These are phyloP conservation scores for Zoysia matrella DNA, from an alignment of 202 grass and related monocot species.

Conservation along the genomic window DNA sequence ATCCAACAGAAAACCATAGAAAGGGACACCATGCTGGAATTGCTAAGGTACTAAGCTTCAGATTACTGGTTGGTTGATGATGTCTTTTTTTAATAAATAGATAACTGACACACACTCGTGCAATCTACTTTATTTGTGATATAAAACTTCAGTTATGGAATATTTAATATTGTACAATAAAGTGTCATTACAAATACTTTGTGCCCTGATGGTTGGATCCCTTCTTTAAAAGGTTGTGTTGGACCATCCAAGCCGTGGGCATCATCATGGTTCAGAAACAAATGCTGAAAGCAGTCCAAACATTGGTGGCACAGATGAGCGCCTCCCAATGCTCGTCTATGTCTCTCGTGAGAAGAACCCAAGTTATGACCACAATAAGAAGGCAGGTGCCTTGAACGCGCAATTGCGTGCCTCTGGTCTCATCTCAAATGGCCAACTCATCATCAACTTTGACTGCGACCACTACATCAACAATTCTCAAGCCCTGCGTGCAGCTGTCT, in stretches of 20 bases:
- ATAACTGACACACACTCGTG: not conserved
- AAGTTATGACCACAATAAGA: too few relatives aligned
- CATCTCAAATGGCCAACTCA: constrained; percentile 53
- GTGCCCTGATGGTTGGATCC: not conserved
- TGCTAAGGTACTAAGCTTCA: constrained; percentile 60
- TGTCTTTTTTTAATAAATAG: too few relatives aligned
- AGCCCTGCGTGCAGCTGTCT: constrained; percentile 48
- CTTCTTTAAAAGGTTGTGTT: constrained; percentile 61
- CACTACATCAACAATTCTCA: constrained; percentile 71
- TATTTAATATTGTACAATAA: not conserved
- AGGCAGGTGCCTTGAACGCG: constrained; percentile 46
- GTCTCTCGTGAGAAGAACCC: not conserved
- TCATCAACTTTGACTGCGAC: too few relatives aligned
- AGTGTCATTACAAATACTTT: not conserved
- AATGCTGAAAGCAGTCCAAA: not conserved
- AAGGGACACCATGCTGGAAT: constrained; percentile 78
- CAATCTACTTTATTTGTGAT: not conserved
- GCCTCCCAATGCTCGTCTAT: constrained; percentile 75
- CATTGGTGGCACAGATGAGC: constrained; percentile 45
- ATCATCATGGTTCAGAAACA: constrained; percentile 43
- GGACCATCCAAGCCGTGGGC: constrained; percentile 58
- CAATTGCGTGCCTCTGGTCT: constrained; percentile 68
- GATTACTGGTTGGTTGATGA: too few relatives aligned
- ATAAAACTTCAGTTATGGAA: not conserved
- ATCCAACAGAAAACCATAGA: constrained; percentile 62